phyloP scores from a whole-genome alignment of 1,284 basidiomycete species.

The Cutaneotrichosporon sp. region DNA sequence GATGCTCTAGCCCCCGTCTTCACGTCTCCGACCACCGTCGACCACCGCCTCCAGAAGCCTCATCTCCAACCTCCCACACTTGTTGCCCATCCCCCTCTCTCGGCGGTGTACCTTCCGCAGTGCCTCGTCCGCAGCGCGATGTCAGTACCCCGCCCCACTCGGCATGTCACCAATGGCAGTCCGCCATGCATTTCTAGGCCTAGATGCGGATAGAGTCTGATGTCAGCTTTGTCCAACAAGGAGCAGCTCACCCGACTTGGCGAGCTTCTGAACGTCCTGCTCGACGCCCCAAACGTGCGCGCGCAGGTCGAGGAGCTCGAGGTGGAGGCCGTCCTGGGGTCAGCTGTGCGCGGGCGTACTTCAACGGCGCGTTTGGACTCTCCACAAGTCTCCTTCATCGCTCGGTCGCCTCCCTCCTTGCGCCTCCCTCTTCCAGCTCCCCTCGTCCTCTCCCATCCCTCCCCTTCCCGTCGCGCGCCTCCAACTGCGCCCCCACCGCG shows the following conservation, averaged over 20 bases:
- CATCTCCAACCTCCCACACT: too few species aligned
- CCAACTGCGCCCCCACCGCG: too few species aligned
- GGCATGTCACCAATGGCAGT: neutral
- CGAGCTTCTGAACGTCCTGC: conserved; percentile 52
- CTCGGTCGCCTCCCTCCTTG: too few species aligned
- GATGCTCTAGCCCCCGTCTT: too few species aligned
- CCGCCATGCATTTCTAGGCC: neutral
- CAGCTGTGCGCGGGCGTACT: conserved; percentile 8
- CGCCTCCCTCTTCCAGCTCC: neutral
- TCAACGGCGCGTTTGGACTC: neutral
- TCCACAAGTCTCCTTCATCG: too few species aligned
- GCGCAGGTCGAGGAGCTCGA: conserved; percentile 52
- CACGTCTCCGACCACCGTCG: too few species aligned
- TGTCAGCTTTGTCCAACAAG: neutral
- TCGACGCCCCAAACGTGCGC: conserved; percentile 55
- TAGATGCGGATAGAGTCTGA: neutral
- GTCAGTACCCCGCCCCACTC: neutral
- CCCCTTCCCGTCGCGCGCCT: neutral
- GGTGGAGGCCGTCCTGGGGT: conserved; percentile 53
- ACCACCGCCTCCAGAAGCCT: too few species aligned
- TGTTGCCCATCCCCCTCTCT: too few species aligned
- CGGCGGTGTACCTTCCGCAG: too few species aligned
- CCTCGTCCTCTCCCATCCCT: neutral
- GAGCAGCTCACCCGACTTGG: conserved; percentile 48
- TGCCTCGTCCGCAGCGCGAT: neutral